These are phyloP conservation scores for Lactarius quietus DNA, from an alignment of 768 basidiomycete genomes.

Conservation along the genomic window DNA sequence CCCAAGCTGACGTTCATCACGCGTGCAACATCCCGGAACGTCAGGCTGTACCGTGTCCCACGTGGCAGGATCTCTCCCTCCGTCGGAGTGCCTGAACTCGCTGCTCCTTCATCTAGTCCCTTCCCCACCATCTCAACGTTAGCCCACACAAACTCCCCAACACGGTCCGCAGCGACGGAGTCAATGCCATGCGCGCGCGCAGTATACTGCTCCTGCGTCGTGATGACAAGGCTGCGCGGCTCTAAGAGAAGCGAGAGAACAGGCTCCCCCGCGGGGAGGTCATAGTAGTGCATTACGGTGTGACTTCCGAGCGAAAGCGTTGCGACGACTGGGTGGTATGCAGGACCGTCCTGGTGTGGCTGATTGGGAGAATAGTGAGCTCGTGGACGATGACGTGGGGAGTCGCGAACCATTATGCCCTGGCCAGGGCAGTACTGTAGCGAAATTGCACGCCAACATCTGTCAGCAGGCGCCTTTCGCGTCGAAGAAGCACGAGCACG, in stretches of 20 bases:
- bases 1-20: conserved; percentile 35
- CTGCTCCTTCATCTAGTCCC: conserved; percentile 36
- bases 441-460: background rate
- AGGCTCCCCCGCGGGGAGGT: conserved; percentile 59
- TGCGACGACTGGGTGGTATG: conserved; percentile 83
- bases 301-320: conserved; percentile 89
- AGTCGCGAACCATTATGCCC: conserved; percentile 77
- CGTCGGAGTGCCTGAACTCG: too few species aligned
- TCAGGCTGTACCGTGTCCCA: conserved; percentile 70
- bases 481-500: conserved; percentile 19
- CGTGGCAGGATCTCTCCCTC: conserved; percentile 55
- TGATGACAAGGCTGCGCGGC: conserved; percentile 81
- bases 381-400: conserved; percentile 20
- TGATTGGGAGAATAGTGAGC: conserved; percentile 33
- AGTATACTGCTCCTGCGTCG: conserved; percentile 63
- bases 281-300: conserved; percentile 78
- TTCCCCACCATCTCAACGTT: conserved; percentile 55
- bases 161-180: conserved; percentile 47
- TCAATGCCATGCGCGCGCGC: conserved; percentile 81
- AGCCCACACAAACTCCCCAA: conserved; percentile 40
- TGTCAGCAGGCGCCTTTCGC: background rate
- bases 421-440: conserved; percentile 78
- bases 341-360: conserved; percentile 92
- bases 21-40: conserved; percentile 77
- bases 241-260: conserved; percentile 75